Percentiles rank a stretch among this genome's conserved stretches.
These are phyloP conservation scores for Groenewaldozyma auringiensis DNA, from an alignment of 1,139 yeast genomes.

Conservation along the genomic window DNA sequence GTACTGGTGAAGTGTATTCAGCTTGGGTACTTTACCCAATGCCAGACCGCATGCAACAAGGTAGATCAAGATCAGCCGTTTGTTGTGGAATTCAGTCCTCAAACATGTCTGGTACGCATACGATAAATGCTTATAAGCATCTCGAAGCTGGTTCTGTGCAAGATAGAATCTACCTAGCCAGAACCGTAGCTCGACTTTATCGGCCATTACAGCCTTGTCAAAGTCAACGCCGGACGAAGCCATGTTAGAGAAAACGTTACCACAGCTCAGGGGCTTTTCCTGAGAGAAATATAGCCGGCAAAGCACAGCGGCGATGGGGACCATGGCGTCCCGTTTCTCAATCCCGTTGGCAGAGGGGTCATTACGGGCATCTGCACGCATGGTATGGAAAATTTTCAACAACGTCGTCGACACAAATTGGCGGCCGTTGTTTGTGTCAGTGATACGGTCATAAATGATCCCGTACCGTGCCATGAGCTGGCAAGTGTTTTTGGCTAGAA, in stretches of 20 bases:
- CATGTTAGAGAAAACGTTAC: constrained; percentile 69
- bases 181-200: constrained; percentile 59
- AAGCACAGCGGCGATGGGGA: constrained; percentile 49
- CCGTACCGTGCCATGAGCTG: not conserved
- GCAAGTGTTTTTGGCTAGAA: constrained; percentile 34
- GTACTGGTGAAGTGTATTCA: constrained; percentile 19
- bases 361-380: constrained; percentile 39
- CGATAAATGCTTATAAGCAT: constrained; percentile 49
- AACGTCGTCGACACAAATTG: constrained; percentile 47
- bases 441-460: constrained; percentile 32
- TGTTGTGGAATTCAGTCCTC: constrained; percentile 27
- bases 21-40: constrained; percentile 31
- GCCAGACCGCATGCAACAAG: constrained; percentile 45
- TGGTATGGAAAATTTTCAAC: constrained; percentile 54
- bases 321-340: constrained; percentile 43
- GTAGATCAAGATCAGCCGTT: constrained; percentile 40
- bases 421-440: constrained; percentile 17
- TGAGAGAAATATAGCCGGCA: constrained; percentile 59
- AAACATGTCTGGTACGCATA: constrained; percentile 44
- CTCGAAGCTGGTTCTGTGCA: constrained; percentile 49
- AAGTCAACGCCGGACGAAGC: constrained; percentile 50
- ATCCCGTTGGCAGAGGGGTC: constrained; percentile 1
- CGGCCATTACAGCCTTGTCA: constrained; percentile 40
- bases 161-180: constrained; percentile 61
- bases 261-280: constrained; percentile 59